Base-by-base conservation (phyloP, 23 red algal genomes). In the Gracilaria domingensis region DNA sequence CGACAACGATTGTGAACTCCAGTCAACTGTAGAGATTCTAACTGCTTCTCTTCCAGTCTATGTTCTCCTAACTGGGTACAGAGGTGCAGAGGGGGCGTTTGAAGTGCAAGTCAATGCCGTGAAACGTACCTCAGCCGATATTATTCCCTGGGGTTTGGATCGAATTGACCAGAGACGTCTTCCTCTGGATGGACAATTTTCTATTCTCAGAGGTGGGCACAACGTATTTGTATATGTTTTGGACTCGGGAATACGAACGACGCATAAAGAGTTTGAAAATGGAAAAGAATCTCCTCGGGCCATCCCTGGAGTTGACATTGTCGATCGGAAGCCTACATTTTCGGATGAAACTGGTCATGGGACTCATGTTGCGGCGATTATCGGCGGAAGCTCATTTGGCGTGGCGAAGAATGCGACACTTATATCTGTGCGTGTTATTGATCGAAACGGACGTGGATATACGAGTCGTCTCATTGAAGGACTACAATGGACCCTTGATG, bases 311-410 rank as follows among this genome's bases (percentile, higher is more conserved):
- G 39, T 61, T 30, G 82, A 91, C 62, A 39, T 95, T 44, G 93
- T 95, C 25, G 91, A 93, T 59, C 66, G 53, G 32, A 49, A 87
- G 13, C 36, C n/a, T 65, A 33, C 35, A 50, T 83, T 83, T 83
- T 26, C 47, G 20, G 93, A 95, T 71, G 86, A 75, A 75, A 95
- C 60, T 36, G 93, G 93, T 34, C 93, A 95, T 81, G 93, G 93
- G 8, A 95, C 93, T 72, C 93, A 95, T 82, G 93, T 95, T 39
- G 84, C 93, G 24, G 83, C 34, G 24, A 84, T 89, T 25, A 57
- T 89, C 29, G 93, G n/a, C 0, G 93, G 93, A 21, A 67, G 49
- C 18, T 62, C 69, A 13, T 53, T 72, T 51, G 93, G 93, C 26
- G 93, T 95, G 8, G 93, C 93, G 39, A 80, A 76, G 64, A 71